These are phyloP conservation scores for Piper longum DNA, from an alignment of 164 flowering plant species.

Conservation along the genomic window DNA sequence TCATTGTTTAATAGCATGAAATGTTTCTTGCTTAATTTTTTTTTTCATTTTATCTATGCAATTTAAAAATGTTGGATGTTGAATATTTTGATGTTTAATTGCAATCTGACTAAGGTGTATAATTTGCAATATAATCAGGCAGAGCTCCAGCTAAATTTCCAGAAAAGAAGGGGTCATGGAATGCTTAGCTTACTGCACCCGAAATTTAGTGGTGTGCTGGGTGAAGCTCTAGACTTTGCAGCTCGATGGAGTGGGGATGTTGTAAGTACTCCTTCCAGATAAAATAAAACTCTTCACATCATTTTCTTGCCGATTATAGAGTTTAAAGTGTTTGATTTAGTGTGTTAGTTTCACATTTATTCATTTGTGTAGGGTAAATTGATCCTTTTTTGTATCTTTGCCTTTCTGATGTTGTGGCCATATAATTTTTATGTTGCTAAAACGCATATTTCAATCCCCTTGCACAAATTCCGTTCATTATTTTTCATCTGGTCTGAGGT, in stretches of 20 bases:
- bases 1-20: neutral
- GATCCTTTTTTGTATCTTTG: too few species aligned
- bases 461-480: neutral
- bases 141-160: slow-evolving; percentile 86
- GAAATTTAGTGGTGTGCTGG: slow-evolving; percentile 91
- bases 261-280: slow-evolving; percentile 35
- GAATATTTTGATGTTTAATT: too few species aligned
- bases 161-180: slow-evolving; percentile 90
- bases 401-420: too few species aligned
- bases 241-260: slow-evolving; percentile 99
- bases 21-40: too few species aligned
- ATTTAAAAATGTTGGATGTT: too few species aligned
- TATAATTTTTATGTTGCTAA: too few species aligned
- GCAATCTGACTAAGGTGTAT: too few species aligned
- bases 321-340: neutral
- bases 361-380: too few species aligned
- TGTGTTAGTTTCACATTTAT: too few species aligned
- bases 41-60: too few species aligned
- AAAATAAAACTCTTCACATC: neutral
- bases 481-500: too few species aligned
- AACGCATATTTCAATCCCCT: too few species aligned
- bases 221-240: slow-evolving; percentile 92
- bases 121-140: slow-evolving; percentile 41
- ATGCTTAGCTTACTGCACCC: slow-evolving; percentile 75
- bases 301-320: neutral